phyloP scores from a whole-genome alignment of 2,329 filamentous ascomycete species.

The Fusarium veterinarium region DNA sequence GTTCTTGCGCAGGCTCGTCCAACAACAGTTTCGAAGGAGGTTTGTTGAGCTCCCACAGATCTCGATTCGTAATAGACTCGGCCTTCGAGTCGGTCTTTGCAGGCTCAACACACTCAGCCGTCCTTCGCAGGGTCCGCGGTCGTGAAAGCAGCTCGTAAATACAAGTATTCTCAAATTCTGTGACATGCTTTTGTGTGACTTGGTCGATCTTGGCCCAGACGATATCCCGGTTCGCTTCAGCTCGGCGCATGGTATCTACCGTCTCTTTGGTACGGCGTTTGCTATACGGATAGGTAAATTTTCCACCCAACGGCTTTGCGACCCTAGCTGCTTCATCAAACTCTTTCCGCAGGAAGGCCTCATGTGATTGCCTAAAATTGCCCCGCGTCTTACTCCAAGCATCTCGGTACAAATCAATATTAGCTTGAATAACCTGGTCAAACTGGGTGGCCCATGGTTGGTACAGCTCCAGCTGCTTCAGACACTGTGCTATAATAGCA shows the following conservation, averaged over 20 bases:
- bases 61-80: accelerated
- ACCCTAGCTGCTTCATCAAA: not conserved
- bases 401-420: no score
- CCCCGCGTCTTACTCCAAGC: accelerated
- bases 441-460: not conserved
- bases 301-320: not conserved
- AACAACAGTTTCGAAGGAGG: not conserved
- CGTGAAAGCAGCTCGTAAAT: not conserved
- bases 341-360: not conserved
- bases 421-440: not conserved
- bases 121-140: not conserved
- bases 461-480: not conserved
- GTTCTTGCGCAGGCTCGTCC: not conserved
- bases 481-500: not conserved
- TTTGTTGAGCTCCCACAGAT: not conserved
- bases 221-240: not conserved
- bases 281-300: not conserved
- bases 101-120: not conserved
- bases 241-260: not conserved
- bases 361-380: not conserved
- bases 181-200: accelerated
- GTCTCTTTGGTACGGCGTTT: not conserved
- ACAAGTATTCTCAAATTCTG: accelerated
- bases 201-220: not conserved
- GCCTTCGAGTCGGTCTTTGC: not conserved